phyloP scores from a whole-genome alignment of 169 alveolate species.

The Eimeria maxima region DNA sequence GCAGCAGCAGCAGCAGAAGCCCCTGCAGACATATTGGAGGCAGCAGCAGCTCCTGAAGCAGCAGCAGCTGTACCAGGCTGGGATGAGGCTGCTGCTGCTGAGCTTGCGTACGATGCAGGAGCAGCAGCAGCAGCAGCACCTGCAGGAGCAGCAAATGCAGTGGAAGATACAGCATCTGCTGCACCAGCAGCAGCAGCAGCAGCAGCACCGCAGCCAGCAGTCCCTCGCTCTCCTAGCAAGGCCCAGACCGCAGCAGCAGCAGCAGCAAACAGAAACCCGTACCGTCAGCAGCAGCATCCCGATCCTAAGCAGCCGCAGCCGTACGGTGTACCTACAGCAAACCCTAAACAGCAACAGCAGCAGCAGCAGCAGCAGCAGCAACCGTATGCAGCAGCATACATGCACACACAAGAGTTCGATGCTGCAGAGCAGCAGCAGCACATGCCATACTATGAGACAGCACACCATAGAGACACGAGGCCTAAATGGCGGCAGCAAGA shows the following conservation, averaged over 20 bases:
- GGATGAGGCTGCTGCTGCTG: conserved; percentile 4
- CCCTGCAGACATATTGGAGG: background rate
- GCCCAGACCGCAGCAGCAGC: conserved; percentile 20
- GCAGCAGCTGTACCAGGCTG: background rate
- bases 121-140: conserved; percentile 46
- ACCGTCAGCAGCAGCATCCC: background rate
- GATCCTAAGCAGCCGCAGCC: background rate
- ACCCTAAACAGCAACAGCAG: background rate
- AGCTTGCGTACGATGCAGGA: too few species aligned
- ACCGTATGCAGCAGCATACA: background rate
- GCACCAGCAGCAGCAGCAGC: conserved; percentile 30
- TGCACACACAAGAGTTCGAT: background rate
- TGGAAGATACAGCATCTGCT: background rate
- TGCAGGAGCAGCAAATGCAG: conserved; percentile 7
- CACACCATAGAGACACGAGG: background rate
- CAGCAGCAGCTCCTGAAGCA: background rate
- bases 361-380: conserved; percentile 37
- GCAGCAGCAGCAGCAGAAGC: conserved; percentile 15
- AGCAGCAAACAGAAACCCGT: background rate
- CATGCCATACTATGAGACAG: background rate
- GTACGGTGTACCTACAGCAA: background rate
- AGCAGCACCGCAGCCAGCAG: conserved; percentile 31
- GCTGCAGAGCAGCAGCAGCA: conserved; percentile 10
- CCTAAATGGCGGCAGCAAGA: conserved; percentile 18
- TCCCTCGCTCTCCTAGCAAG: background rate